Evolutionary conservation across 2,329 filamentous ascomycete species (phyloP), one percentile per base, ranked within the genome.

Genomic region (Trichoderma atroviride): DNA sequence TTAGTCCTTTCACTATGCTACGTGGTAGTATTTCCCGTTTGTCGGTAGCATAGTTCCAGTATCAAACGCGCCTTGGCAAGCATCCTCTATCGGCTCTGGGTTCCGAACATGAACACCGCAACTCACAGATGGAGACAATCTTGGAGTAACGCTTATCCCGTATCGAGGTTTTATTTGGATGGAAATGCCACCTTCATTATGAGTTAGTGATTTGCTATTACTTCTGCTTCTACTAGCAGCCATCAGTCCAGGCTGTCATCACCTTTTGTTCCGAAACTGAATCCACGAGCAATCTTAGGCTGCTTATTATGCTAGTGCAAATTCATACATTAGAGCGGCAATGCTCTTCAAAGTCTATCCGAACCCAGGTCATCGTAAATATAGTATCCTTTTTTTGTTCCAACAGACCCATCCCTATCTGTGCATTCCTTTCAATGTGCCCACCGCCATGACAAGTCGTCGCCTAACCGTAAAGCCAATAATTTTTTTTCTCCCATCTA

Each of bases 311-410:
- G 6, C 14, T 19, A 22, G 19, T 4, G 24, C 13, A 11, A 33
- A 40, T 29, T 9, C 40, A 29, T 62, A 55, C 14, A n/a, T 35
- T 37, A 58, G 33, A 19, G 24, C 27, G 5, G 14, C 27, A 56
- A 43, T 22, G 47, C 55, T 58, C 40, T 52, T 52, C 52, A 13
- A 58, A 35, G 52, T 67, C 55, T 52, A 66, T 58, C 64, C 40
- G 40, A 52, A 31, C 10, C 37, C 29, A 58, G 29, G 52, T 31
- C 29, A 59, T 43, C 35, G 37, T 52, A 29, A 19, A 22, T 57
- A 37, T 57, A 35, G 58, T 62, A 57, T 63, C 53, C 5, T 59
- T 58, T 58, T 58, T 22, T 29, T 55, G 19, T 37, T 61, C 5
- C 11, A 7, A 33, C 62, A 47, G 27, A 16, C n/a, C 40, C n/a